phyloP scores from a whole-genome alignment of 352 stramenopile species.

The Globisporangium apiculatum region DNA sequence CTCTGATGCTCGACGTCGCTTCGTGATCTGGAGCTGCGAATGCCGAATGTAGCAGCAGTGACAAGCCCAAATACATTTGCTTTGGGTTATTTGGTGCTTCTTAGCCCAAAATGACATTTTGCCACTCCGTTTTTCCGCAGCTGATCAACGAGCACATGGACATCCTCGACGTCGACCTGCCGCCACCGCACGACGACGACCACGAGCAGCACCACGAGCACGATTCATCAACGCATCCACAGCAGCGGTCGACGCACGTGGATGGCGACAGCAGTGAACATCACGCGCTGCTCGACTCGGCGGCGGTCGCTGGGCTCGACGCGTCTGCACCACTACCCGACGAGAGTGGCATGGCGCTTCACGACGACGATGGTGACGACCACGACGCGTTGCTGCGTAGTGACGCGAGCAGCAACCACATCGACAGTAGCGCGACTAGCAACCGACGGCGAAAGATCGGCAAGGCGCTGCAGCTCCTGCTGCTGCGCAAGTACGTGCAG shows the following conservation, averaged over 20 bases:
- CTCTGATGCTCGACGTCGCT: not conserved
- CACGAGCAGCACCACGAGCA: not conserved
- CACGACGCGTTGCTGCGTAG: constrained; percentile 10
- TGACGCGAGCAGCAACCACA: not conserved
- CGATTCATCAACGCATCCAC: not conserved
- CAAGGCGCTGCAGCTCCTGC: constrained; percentile 48
- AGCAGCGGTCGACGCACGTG: not conserved
- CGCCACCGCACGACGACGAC: constrained; percentile 4
- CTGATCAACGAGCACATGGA: constrained; percentile 7
- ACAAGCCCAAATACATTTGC: not conserved
- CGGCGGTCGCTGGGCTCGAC: constrained; percentile 6
- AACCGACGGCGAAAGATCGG: constrained; percentile 36
- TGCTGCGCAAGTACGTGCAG: constrained; percentile 56
- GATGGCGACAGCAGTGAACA: constrained; percentile 6
- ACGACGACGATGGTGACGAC: constrained; percentile 14
- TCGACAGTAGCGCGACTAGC: not conserved
- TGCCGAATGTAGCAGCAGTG: not conserved
- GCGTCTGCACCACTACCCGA: constrained; percentile 9
- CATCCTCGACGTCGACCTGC: constrained; percentile 12
- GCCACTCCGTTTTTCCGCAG: too few relatives aligned
- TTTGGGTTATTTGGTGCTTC: not conserved
- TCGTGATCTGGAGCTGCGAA: not conserved
- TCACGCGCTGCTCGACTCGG: constrained; percentile 7
- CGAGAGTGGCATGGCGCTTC: constrained; percentile 14
- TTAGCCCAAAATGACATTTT: not conserved